A percentile compares a stretch with the other conserved stretches of the same genome.
Evolutionary conservation across 345 rosid species (phyloP).

Genomic region (Eucalyptus sp.): DNA sequence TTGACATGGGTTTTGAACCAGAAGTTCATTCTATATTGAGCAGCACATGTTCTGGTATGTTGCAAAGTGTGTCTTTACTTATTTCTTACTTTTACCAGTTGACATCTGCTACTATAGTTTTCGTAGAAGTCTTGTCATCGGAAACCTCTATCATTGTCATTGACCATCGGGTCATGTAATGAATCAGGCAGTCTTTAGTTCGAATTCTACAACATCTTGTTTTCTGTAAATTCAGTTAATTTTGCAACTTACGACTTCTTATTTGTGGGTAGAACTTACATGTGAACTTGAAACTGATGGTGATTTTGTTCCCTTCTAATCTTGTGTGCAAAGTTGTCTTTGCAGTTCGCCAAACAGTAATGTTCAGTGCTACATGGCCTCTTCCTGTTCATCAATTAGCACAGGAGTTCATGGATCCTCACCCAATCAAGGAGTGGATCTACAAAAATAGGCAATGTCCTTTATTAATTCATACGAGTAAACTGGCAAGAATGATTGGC

Average conservation of each 20-base stretch:
- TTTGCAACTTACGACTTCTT: not conserved
- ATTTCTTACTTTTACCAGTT: not conserved
- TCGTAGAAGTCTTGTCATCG: not conserved
- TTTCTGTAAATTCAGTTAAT: not conserved
- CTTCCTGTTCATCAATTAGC: conserved; percentile 73
- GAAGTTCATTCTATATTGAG: conserved; percentile 83
- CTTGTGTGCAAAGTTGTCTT: not conserved
- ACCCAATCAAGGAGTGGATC: conserved; percentile 69
- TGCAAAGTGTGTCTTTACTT: not conserved
- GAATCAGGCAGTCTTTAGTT: not conserved
- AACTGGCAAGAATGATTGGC: not conserved
- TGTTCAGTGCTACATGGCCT: conserved; percentile 99
- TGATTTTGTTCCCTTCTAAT: not conserved
- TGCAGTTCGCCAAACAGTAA: conserved; percentile 88
- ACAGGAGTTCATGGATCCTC: conserved; percentile 86
- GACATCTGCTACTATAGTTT: not conserved
- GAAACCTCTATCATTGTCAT: not conserved
- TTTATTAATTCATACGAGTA: not conserved
- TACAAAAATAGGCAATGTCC: not conserved
- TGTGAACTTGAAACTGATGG: not conserved
- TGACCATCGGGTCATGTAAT: not conserved
- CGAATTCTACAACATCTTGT: not conserved
- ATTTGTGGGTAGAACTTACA: not conserved
- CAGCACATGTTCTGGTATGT: conserved; percentile 56
- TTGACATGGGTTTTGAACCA: conserved; percentile 94